These are phyloP conservation scores for Nakazawaea populi DNA, from an alignment of 805 yeast genomes.

Conservation along the genomic window DNA sequence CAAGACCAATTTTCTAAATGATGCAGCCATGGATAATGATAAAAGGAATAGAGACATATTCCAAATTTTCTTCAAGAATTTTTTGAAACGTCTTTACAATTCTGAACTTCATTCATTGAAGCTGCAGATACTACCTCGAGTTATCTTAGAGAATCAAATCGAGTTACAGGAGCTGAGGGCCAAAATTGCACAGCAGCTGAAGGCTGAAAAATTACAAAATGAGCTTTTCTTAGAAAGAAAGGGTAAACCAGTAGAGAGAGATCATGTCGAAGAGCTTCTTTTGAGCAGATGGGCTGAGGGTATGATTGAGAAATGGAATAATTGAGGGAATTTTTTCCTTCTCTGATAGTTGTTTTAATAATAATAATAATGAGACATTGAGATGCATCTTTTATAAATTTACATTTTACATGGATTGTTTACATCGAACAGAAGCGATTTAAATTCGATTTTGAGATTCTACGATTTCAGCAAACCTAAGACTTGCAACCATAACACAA, in stretches of 20 bases:
- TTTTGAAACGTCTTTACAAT: conserved; percentile 25
- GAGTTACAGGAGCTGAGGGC: conserved; percentile 13
- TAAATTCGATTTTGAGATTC: too few relatives aligned
- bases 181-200: background rate
- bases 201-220: conserved; percentile 1
- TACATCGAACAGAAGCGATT: too few relatives aligned
- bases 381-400: background rate
- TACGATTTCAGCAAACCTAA: background rate
- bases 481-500: background rate
- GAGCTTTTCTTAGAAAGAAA: background rate
- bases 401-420: too few relatives aligned
- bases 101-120: conserved; percentile 20
- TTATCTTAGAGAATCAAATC: conserved; percentile 16
- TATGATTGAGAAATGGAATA: conserved; percentile 17
- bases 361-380: background rate
- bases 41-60: conserved; percentile 23
- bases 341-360: too few relatives aligned
- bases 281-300: conserved; percentile 45
- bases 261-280: conserved; percentile 36
- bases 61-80: conserved; percentile 22
- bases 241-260: conserved; percentile 14
- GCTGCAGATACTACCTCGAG: conserved; percentile 22
- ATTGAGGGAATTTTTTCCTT: background rate
- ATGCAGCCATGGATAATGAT: conserved; percentile 20
- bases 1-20: conserved; percentile 28